phyloP scores from a whole-genome alignment of 805 yeast genomes.

The Pichia manshurica region DNA sequence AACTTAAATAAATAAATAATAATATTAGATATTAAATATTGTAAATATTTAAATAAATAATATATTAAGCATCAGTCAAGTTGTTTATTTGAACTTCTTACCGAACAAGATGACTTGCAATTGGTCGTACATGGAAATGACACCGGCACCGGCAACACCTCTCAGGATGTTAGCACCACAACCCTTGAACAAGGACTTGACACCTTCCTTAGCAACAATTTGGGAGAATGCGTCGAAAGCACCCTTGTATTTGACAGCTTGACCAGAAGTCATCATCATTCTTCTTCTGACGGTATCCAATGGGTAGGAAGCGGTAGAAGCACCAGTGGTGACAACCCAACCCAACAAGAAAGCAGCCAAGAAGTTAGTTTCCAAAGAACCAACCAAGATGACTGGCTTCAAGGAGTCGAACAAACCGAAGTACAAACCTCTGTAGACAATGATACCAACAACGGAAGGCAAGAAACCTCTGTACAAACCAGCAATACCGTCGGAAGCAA shows the following conservation, averaged over 20 bases:
- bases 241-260: constrained; percentile 93
- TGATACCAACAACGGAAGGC: constrained; percentile 95
- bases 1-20: constrained; percentile 4
- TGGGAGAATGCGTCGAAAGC: constrained; percentile 88
- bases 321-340: constrained; percentile 98
- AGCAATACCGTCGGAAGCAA: constrained; percentile 93
- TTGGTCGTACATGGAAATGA: constrained; percentile 95
- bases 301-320: constrained; percentile 98
- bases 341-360: constrained; percentile 93
- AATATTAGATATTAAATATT: not conserved
- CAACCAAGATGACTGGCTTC: constrained; percentile 91
- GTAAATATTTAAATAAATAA: not conserved
- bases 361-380: constrained; percentile 92
- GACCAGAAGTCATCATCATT: constrained; percentile 99
- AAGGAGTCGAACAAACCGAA: constrained; percentile 96
- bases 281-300: constrained; percentile 99
- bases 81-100: constrained; percentile 75
- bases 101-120: constrained; percentile 92
- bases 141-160: constrained; percentile 99
- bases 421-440: constrained; percentile 99
- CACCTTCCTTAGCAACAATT: constrained; percentile 96
- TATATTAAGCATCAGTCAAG: constrained; percentile 12
- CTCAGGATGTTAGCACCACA: constrained; percentile 99
- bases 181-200: constrained; percentile 91
- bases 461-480: constrained; percentile 99